Base-by-base conservation (phyloP, 2,329 filamentous ascomycete species). In the Fusarium sp. region DNA sequence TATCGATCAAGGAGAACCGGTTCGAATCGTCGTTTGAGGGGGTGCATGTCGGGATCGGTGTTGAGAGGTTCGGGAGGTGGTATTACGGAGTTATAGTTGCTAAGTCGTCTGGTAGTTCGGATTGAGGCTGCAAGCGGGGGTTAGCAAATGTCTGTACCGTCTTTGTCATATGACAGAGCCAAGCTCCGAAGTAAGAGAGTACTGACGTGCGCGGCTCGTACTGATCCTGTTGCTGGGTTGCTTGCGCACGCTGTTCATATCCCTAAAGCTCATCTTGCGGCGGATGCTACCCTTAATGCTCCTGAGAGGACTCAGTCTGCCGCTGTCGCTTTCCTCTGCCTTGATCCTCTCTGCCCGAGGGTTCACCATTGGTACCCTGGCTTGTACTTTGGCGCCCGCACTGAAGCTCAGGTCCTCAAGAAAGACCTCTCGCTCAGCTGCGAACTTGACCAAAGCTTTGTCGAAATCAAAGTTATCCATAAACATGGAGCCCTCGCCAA, bases 51-150 rank as follows among this genome's bases (percentile, higher is more conserved):
- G 19, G 94, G 93, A 61, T 95, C 92, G 51, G 90, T 88, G 58
- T 96, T 93, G 67, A 98, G 88, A 11, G 95, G 95, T 78, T 98
- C 93, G 14, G 96, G 96, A 3, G 89, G 90, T 15, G 96, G 96
- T 54, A 99, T 98, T 52, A 99, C 96, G 2, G 96, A 97, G 78
- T 98, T 98, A 80, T 99, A 99, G 77, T 97, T 97, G 79, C 95
- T 98, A 70, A 98, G 83, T 73, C 96, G 89, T 80, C 90, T 96
- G 37, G 94, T 90, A 7, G 94, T 97, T 72, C 94, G 90, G 67
- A 89, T 81, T 45, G 86, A 89, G 62, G 86, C 86, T 87, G 53
- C 26, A 24, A 14, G 33, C 35, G 8, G 68, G 49, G 69, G 71
- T 79, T 73, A 80, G 77, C 74, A 67, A 61, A 47, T 26, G 32